phyloP scores from a whole-genome alignment of 164 flowering plant species.

The Vitis rotundifolia region DNA sequence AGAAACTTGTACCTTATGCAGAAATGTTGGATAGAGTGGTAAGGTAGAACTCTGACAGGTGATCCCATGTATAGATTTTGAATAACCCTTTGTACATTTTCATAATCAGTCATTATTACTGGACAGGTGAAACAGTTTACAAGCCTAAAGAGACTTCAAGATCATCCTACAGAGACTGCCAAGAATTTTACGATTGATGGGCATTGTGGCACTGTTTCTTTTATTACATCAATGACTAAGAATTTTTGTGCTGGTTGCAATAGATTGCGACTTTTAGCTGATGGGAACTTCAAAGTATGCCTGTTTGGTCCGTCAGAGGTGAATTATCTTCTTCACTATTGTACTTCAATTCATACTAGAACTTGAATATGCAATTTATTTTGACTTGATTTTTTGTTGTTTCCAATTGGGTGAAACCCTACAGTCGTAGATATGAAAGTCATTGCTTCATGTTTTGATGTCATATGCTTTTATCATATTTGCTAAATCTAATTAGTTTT shows the following conservation, averaged over 20 bases:
- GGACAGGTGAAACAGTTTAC: conserved; percentile 59
- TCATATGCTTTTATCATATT: background rate
- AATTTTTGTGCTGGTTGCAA: conserved; percentile 99
- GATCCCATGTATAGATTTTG: conserved; percentile 13
- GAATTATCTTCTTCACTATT: conserved; percentile 4
- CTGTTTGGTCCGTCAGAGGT: conserved; percentile 99
- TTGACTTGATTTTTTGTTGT: too few relatives aligned
- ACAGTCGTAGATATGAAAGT: too few relatives aligned
- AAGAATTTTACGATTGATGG: conserved; percentile 85
- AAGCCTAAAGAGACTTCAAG: conserved; percentile 61
- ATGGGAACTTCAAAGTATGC: conserved; percentile 97
- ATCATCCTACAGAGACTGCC: conserved; percentile 88
- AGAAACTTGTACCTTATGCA: conserved; percentile 87
- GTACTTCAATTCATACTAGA: background rate
- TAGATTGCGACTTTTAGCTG: conserved; percentile 88
- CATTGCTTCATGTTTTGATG: background rate
- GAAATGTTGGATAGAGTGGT: conserved; percentile 95
- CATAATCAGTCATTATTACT: conserved; percentile 16
- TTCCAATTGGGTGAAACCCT: too few relatives aligned
- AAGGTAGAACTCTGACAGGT: conserved; percentile 58
- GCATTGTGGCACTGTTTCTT: conserved; percentile 78
- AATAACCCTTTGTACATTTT: background rate
- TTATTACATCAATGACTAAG: conserved; percentile 98
- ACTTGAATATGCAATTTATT: background rate
- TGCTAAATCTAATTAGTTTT: background rate